Percentiles rank a stretch among this genome's conserved stretches.
phyloP scores from a whole-genome alignment of 2,329 filamentous ascomycete species.

The Coccinonectria pachysandricola region DNA sequence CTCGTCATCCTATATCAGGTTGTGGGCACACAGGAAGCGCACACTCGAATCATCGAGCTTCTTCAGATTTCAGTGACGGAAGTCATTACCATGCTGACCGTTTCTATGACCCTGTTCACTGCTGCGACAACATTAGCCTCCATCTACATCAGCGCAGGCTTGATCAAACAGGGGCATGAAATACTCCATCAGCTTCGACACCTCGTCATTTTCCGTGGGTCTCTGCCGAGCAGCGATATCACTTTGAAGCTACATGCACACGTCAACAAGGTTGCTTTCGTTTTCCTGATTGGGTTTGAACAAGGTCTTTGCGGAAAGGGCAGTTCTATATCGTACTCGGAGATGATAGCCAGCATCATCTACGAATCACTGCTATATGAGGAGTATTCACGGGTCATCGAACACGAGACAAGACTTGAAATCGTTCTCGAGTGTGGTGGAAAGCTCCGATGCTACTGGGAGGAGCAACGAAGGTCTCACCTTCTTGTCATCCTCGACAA shows the following conservation, averaged over 20 bases:
- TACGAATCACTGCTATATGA: conserved; percentile 15
- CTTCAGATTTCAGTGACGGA: conserved; percentile 31
- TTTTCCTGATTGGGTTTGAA: conserved; percentile 37
- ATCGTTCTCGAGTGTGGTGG: conserved; percentile 14
- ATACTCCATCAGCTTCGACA: conserved; percentile 39
- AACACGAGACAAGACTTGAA: conserved; percentile 11
- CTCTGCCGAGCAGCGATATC: conserved; percentile 26
- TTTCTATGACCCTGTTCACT: conserved; percentile 36
- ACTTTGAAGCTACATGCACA: conserved; percentile 27
- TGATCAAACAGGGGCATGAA: conserved; percentile 29
- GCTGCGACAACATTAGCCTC: conserved; percentile 35
- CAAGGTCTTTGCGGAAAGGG: conserved; percentile 26
- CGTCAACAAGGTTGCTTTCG: conserved; percentile 27
- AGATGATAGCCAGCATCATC: conserved; percentile 24
- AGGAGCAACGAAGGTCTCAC: conserved; percentile 20
- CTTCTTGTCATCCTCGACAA: conserved; percentile 26
- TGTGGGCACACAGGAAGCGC: conserved; percentile 27
- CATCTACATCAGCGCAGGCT: conserved; percentile 33
- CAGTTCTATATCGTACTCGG: conserved; percentile 27
- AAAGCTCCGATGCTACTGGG: conserved; percentile 17
- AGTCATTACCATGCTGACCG: conserved; percentile 24
- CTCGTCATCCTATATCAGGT: conserved; percentile 31
- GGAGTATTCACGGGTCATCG: conserved; percentile 15
- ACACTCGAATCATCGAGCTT: conserved; percentile 26
- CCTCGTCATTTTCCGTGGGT: conserved; percentile 33